Conservation (phyloP, 2,329 filamentous ascomycete genomes). For the Hypomyces perniciosus region DNA sequence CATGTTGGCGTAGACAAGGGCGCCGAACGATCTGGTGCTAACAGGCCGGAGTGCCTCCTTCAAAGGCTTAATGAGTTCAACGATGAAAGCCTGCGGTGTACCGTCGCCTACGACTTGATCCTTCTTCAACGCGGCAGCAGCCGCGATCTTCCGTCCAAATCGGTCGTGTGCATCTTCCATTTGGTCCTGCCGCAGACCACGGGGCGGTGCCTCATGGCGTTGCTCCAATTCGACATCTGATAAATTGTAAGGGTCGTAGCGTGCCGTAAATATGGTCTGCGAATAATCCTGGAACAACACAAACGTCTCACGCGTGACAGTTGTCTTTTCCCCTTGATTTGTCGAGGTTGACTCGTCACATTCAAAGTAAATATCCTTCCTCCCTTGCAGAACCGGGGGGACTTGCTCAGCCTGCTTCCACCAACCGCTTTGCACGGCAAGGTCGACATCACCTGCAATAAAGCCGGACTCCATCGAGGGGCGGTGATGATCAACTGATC, state of each 20-base stretch:
- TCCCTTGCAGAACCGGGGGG: conserved; percentile 74
- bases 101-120: conserved; percentile 80
- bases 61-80: conserved; percentile 70
- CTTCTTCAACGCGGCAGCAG: conserved; percentile 64
- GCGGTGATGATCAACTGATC: conserved; percentile 70
- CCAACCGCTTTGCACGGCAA: conserved; percentile 71
- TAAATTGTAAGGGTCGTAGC: conserved; percentile 69
- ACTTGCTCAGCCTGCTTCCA: conserved; percentile 77
- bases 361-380: conserved; percentile 78
- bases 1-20: conserved; percentile 88
- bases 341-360: conserved; percentile 68
- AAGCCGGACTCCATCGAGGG: conserved; percentile 73
- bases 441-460: conserved; percentile 82
- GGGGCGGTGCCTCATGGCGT: conserved; percentile 77
- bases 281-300: conserved; percentile 96
- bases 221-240: conserved; percentile 73
- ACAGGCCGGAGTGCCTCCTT: conserved; percentile 72
- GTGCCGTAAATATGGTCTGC: conserved; percentile 79
- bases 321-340: conserved; percentile 63
- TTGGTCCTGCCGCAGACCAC: conserved; percentile 81
- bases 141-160: conserved; percentile 73
- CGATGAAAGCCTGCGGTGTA: conserved; percentile 68
- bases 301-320: conserved; percentile 73
- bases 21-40: conserved; percentile 84
- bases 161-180: conserved; percentile 79